A percentile compares a stretch with the other conserved stretches of the same genome.
These are phyloP conservation scores for Scutellaria minor DNA, from an alignment of 257 asterid genomes.

Conservation along the genomic window DNA sequence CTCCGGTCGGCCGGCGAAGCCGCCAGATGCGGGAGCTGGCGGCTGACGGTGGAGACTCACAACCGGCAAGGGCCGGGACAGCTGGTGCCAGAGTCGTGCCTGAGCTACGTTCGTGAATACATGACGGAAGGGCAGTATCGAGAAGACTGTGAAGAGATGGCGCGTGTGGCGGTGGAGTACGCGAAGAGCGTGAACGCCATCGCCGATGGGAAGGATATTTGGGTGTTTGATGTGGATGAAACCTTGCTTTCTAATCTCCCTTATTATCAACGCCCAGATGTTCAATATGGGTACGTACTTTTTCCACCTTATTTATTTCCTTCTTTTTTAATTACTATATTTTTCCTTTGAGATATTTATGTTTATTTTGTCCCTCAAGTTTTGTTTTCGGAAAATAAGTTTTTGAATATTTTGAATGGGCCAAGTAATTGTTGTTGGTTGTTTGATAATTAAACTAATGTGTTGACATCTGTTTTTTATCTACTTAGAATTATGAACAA, in stretches of 20 bases:
- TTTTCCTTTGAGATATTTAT: too few species aligned
- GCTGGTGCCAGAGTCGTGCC: slow-evolving; percentile 56
- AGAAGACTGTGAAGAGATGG: slow-evolving; percentile 53
- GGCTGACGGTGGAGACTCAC: slow-evolving; percentile 70
- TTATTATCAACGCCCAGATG: slow-evolving; percentile 53
- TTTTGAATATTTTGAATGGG: too few species aligned
- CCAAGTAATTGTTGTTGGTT: too few species aligned
- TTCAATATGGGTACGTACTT: slow-evolving; percentile 48
- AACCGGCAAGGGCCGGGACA: slow-evolving; percentile 50
- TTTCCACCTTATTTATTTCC: background rate
- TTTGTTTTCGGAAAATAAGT: too few species aligned
- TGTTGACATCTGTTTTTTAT: too few species aligned
- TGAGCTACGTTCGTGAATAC: slow-evolving; percentile 61
- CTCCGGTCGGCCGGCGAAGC: slow-evolving; percentile 51
- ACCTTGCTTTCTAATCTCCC: slow-evolving; percentile 59
- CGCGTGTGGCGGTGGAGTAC: slow-evolving; percentile 49
- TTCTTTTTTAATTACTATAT: background rate
- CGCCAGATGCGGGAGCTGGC: slow-evolving; percentile 77
- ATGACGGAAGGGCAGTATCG: slow-evolving; percentile 71
- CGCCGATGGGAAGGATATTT: slow-evolving; percentile 50
- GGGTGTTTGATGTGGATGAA: slow-evolving; percentile 65
- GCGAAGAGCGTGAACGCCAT: slow-evolving; percentile 40
- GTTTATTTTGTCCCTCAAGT: too few species aligned
- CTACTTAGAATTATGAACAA: too few species aligned
- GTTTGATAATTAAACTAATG: too few species aligned